Conservation (phyloP, 1,284 basidiomycete genomes). For the Naganishia sp. region DNA sequence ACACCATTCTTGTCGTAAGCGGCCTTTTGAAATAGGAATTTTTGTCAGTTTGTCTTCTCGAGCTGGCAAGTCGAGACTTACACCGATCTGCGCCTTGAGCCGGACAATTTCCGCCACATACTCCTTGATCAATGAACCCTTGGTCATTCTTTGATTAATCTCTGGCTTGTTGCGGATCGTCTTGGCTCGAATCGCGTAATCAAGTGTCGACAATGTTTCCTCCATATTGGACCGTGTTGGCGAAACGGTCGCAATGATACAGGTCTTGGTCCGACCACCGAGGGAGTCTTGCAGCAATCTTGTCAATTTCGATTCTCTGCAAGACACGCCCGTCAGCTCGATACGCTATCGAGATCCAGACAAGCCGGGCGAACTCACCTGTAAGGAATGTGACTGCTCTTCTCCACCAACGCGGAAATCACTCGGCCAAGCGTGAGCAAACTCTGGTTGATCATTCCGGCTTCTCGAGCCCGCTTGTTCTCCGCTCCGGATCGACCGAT, state of each 20-base stretch:
- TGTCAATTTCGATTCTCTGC: constrained; percentile 76
- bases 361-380: constrained; percentile 58
- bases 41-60: not conserved
- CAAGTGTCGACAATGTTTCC: constrained; percentile 95
- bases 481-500: constrained; percentile 95
- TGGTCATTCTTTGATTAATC: constrained; percentile 90
- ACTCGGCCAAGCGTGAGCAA: constrained; percentile 93
- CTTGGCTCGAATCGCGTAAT: constrained; percentile 95
- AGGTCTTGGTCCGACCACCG: constrained; percentile 97
- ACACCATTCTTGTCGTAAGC: constrained; percentile 93
- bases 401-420: constrained; percentile 95
- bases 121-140: constrained; percentile 88
- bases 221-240: constrained; percentile 91
- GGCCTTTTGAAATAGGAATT: constrained; percentile 54
- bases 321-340: not conserved
- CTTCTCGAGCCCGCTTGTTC: constrained; percentile 91
- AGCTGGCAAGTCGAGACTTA: not conserved
- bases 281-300: constrained; percentile 97
- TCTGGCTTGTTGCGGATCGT: constrained; percentile 96
- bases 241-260: constrained; percentile 94
- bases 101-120: constrained; percentile 95
- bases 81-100: constrained; percentile 76
- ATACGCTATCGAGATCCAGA: not conserved
- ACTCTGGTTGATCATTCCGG: constrained; percentile 99
- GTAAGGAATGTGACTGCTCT: constrained; percentile 88